These are phyloP conservation scores for Musa itinerans DNA, from an alignment of 176 grass and related monocot genomes.

Conservation along the genomic window DNA sequence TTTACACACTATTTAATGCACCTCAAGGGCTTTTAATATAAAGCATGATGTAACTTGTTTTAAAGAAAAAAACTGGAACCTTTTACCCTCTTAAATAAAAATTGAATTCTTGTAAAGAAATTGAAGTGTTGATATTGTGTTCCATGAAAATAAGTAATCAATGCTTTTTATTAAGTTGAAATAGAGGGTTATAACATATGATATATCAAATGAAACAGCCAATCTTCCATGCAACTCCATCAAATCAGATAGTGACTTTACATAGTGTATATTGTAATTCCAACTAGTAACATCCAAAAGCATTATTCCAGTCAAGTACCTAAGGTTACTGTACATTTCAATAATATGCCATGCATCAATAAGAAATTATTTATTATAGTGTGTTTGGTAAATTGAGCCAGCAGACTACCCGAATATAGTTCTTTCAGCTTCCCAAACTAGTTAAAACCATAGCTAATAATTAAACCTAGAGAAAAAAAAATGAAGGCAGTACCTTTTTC, in stretches of 20 bases:
- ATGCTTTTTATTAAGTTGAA: no score
- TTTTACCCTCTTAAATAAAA: no score
- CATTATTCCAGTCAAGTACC: not conserved
- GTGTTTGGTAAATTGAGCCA: not conserved
- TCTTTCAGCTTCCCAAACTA: not conserved
- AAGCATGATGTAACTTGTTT: no score
- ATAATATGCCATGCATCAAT: not conserved
- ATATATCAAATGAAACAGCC: not conserved
- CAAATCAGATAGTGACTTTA: not conserved
- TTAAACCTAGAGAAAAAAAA: not conserved
- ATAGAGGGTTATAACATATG: not conserved
- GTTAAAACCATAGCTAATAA: not conserved
- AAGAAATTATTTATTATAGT: not conserved
- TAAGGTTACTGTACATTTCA: not conserved
- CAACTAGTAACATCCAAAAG: not conserved
- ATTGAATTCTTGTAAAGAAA: no score
- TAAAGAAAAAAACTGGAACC: no score
- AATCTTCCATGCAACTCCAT: not conserved
- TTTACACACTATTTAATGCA: no score
- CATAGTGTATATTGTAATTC: not conserved
- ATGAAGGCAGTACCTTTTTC: conserved; percentile 51
- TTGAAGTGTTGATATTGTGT: not conserved
- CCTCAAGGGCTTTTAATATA: no score
- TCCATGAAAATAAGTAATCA: not conserved
- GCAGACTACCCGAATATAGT: not conserved